A percentile compares a stretch with the other conserved stretches of the same genome.
phyloP scores from a whole-genome alignment of 2,329 filamentous ascomycete genomes.

The Leptosphaerulina australis region DNA sequence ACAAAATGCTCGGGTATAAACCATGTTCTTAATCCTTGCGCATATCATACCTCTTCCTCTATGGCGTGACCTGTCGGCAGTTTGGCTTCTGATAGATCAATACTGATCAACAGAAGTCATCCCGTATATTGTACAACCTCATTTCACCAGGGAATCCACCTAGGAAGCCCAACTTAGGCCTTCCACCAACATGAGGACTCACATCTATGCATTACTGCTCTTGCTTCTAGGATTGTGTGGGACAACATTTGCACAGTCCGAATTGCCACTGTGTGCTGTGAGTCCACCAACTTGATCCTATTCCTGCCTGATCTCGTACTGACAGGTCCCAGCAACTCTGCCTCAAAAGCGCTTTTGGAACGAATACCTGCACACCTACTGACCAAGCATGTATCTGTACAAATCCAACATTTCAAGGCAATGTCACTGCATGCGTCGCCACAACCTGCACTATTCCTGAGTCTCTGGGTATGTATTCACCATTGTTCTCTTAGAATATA shows the following conservation, averaged over 20 bases:
- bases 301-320: not conserved
- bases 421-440: slow-evolving; percentile 29
- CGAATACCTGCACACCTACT: slow-evolving; percentile 26
- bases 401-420: slow-evolving; percentile 27
- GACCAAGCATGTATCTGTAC: slow-evolving; percentile 33
- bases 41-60: slow-evolving; percentile 6
- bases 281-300: slow-evolving; percentile 8
- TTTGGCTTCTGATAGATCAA: slow-evolving; percentile 5
- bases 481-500: not conserved
- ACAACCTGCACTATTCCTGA: slow-evolving; percentile 31
- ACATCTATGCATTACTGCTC: slow-evolving; percentile 7
- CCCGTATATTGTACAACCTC: slow-evolving; percentile 2
- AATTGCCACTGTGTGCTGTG: slow-evolving; percentile 26
- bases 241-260: slow-evolving; percentile 14
- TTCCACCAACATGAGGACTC: slow-evolving; percentile 7
- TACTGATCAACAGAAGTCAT: slow-evolving; percentile 7
- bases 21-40: slow-evolving; percentile 11
- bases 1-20: slow-evolving; percentile 11
- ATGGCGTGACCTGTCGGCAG: not conserved
- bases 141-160: not conserved
- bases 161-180: not conserved
- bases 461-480: slow-evolving; percentile 23
- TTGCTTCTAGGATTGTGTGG: slow-evolving; percentile 10
- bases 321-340: slow-evolving; percentile 11
- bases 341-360: slow-evolving; percentile 14